These are phyloP conservation scores for Candida dubliniensis DNA, from an alignment of 1,139 yeast species.

Conservation along the genomic window DNA sequence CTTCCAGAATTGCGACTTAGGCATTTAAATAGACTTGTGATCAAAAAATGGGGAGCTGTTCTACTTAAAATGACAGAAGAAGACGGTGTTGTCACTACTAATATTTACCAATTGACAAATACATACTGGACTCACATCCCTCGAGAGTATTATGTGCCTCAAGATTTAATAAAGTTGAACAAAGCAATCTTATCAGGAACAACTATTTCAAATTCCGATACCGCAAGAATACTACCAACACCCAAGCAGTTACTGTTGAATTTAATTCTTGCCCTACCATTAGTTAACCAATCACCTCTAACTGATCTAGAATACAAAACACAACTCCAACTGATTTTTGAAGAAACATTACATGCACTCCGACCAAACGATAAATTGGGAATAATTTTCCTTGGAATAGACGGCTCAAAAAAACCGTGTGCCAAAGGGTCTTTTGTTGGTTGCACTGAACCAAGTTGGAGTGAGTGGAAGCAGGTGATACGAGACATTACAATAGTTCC, in stretches of 20 bases:
- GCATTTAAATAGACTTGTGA: constrained; percentile 33
- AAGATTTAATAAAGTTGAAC: constrained; percentile 38
- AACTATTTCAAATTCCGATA: constrained; percentile 36
- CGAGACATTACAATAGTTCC: constrained; percentile 39
- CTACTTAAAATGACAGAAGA: constrained; percentile 20
- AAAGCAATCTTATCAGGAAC: constrained; percentile 31
- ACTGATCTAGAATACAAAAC: constrained; percentile 35
- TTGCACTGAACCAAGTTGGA: constrained; percentile 52
- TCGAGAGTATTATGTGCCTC: constrained; percentile 32
- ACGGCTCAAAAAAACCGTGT: constrained; percentile 34
- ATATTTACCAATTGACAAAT: constrained; percentile 49
- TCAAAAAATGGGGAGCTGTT: constrained; percentile 43
- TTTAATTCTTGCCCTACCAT: constrained; percentile 48
- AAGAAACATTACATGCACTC: constrained; percentile 27
- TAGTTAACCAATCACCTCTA: constrained; percentile 33
- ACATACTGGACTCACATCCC: constrained; percentile 48
- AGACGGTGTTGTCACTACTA: constrained; percentile 24
- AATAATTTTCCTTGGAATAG: constrained; percentile 52
- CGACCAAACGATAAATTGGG: constrained; percentile 53
- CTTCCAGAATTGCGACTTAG: constrained; percentile 48
- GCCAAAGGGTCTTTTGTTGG: constrained; percentile 55
- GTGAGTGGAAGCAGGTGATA: constrained; percentile 54
- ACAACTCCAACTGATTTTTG: constrained; percentile 27
- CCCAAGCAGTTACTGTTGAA: constrained; percentile 46
- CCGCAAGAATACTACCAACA: constrained; percentile 36